Conservation (phyloP, 257 asterid genomes). For the Petrea volubilis region DNA sequence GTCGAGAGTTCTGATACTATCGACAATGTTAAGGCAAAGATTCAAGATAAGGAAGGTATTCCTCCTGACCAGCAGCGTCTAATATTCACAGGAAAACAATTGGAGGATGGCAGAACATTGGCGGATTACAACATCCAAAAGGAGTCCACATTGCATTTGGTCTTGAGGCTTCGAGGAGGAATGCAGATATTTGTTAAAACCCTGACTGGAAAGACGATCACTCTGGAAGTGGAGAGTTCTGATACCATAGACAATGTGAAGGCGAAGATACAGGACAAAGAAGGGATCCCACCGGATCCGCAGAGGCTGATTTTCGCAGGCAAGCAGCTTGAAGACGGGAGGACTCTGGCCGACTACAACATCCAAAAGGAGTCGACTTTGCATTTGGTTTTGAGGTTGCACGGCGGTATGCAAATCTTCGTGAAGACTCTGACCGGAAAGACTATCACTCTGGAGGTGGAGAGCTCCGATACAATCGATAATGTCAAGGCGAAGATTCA, state of each 20-base stretch:
- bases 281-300: conserved; percentile 25
- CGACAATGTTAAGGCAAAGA: conserved; percentile 21
- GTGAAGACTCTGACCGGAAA: conserved; percentile 25
- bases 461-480: conserved; percentile 23
- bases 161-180: conserved; percentile 21
- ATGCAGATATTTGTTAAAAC: conserved; percentile 32
- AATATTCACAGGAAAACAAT: conserved; percentile 21
- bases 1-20: conserved; percentile 25
- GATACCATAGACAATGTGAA: conserved; percentile 27
- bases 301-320: conserved; percentile 28
- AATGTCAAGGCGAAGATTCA: conserved; percentile 24
- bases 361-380: conserved; percentile 28
- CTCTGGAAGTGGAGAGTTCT: conserved; percentile 28
- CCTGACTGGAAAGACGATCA: conserved; percentile 25
- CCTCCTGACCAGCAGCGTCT: conserved; percentile 19
- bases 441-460: conserved; percentile 20
- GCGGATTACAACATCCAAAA: conserved; percentile 26
- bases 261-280: conserved; percentile 24
- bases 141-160: conserved; percentile 27
- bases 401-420: conserved; percentile 29
- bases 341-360: conserved; percentile 26
- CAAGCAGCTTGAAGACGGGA: conserved; percentile 24
- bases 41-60: conserved; percentile 26
- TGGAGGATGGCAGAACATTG: conserved; percentile 19
- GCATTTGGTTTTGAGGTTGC: conserved; percentile 29